A percentile compares a stretch with the other conserved stretches of the same genome.
Evolutionary conservation across 495 filamentous ascomycete species (phyloP).

Genomic region (Xylaria nigripes): DNA sequence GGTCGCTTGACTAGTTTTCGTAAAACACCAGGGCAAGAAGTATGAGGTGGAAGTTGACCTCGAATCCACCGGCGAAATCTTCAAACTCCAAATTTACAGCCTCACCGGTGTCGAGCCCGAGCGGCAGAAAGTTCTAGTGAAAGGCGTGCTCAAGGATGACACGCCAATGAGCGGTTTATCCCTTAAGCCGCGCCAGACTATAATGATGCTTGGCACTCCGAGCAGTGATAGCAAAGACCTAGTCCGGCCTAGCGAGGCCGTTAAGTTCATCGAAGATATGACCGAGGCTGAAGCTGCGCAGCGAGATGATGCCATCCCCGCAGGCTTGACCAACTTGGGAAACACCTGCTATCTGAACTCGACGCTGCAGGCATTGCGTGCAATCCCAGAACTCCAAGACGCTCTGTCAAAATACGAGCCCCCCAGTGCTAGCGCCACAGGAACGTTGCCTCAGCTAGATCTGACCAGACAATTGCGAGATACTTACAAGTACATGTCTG

Average conservation of each 20-base stretch:
- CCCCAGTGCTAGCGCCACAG: conserved; percentile 10
- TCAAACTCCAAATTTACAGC: conserved; percentile 93
- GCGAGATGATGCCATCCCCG: conserved; percentile 73
- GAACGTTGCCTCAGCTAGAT: conserved; percentile 47
- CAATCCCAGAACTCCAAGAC: conserved; percentile 85
- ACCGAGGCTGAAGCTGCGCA: conserved; percentile 86
- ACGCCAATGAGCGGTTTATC: conserved; percentile 73
- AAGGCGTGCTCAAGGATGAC: conserved; percentile 94
- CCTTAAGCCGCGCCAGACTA: conserved; percentile 74
- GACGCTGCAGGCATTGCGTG: conserved; percentile 78
- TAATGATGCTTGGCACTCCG: conserved; percentile 97
- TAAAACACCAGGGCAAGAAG: conserved; percentile 91
- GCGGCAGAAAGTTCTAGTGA: conserved; percentile 89
- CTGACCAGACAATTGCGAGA: conserved; percentile 73
- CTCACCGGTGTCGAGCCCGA: conserved; percentile 94
- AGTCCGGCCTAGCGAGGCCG: conserved; percentile 66
- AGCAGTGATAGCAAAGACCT: conserved; percentile 52
- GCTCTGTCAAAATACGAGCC: conserved; percentile 64
- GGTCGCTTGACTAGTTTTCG: conserved; percentile 53
- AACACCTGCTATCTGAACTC: conserved; percentile 99
- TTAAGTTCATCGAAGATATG: conserved; percentile 96
- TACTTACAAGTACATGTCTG: conserved; percentile 86
- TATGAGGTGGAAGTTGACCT: conserved; percentile 89
- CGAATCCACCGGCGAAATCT: conserved; percentile 74
- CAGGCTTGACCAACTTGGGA: conserved; percentile 84